A percentile compares a stretch with the other conserved stretches of the same genome.
Evolutionary conservation across 192 early-diverging fungal genomes (phyloP).

Genomic region (Geranomyces variabilis): DNA sequence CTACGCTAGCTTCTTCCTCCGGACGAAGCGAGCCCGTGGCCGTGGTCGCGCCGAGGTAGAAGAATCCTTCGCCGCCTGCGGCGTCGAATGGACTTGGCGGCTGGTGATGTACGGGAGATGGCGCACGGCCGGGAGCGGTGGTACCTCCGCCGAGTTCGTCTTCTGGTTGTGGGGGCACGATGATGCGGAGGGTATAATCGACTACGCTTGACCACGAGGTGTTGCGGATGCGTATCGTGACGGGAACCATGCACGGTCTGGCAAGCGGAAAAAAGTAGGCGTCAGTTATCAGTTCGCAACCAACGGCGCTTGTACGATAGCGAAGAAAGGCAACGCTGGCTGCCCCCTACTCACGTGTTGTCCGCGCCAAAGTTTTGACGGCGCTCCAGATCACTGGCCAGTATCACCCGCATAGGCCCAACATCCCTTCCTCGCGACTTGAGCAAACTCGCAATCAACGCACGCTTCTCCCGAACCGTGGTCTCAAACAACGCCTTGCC

Average conservation of each 20-base stretch:
- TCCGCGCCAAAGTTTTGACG: constrained; percentile 34
- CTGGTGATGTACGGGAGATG: too few relatives aligned
- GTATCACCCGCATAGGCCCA: constrained; percentile 66
- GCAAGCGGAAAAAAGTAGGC: neutral
- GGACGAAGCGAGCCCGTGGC: constrained; percentile 61
- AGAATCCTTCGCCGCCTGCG: constrained; percentile 43
- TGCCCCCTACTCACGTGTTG: constrained; percentile 28
- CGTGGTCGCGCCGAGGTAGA: constrained; percentile 67
- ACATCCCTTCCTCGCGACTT: constrained; percentile 62
- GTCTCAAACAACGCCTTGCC: constrained; percentile 69
- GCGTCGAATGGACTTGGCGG: neutral
- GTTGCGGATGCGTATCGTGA: constrained; percentile 66
- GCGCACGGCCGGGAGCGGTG: neutral
- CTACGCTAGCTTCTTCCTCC: constrained; percentile 49
- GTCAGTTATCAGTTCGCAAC: too few relatives aligned
- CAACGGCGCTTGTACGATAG: neutral
- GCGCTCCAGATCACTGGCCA: constrained; percentile 36
- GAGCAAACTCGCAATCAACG: constrained; percentile 65
- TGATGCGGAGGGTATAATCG: constrained; percentile 28
- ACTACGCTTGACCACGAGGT: constrained; percentile 63
- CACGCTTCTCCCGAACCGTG: constrained; percentile 68
- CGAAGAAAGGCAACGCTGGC: neutral
- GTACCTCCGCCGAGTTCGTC: neutral
- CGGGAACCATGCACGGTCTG: constrained; percentile 62
- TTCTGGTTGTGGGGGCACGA: neutral